These are phyloP conservation scores for Limonium bicolor DNA, from an alignment of 148 eudicot genomes.

Conservation along the genomic window DNA sequence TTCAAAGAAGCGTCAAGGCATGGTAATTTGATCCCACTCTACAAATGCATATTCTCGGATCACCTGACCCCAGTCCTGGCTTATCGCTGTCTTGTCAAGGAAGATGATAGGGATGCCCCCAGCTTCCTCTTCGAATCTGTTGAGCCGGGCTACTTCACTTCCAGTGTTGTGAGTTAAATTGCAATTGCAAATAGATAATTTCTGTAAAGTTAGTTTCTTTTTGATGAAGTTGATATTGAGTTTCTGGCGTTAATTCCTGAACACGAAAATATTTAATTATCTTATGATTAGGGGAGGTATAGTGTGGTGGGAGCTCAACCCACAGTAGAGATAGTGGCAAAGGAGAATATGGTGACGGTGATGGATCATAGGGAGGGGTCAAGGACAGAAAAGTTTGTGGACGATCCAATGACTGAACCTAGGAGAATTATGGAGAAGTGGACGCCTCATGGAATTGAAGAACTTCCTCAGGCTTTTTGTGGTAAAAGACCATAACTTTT, in stretches of 20 bases:
- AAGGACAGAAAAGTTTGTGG: conserved; percentile 54
- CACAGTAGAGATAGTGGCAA: conserved; percentile 89
- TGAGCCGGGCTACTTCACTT: conserved; percentile 51
- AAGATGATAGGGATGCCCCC: conserved; percentile 92
- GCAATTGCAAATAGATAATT: too few species aligned
- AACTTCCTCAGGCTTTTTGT: conserved; percentile 93
- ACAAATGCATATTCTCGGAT: conserved; percentile 67
- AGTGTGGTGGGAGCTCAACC: conserved; percentile 99
- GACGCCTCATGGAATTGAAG: conserved; percentile 84
- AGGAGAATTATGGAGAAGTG: conserved; percentile 85
- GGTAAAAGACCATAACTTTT: too few species aligned
- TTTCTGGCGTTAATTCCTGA: too few species aligned
- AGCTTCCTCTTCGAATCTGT: conserved; percentile 92
- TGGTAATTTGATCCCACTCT: conserved; percentile 82
- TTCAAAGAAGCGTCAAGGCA: conserved; percentile 73
- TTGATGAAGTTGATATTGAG: too few species aligned
- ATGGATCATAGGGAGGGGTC: conserved; percentile 69
- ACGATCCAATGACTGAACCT: conserved; percentile 89
- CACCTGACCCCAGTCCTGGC: conserved; percentile 96
- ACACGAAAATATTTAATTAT: too few species aligned
- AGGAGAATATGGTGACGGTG: conserved; percentile 73
- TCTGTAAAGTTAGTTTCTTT: too few species aligned
- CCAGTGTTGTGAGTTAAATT: conserved; percentile 60
- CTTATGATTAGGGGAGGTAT: conserved; percentile 67
- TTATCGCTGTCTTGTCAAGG: conserved; percentile 84